phyloP scores from a whole-genome alignment of 345 rosid genomes.

The Citrus mangshanensis region DNA sequence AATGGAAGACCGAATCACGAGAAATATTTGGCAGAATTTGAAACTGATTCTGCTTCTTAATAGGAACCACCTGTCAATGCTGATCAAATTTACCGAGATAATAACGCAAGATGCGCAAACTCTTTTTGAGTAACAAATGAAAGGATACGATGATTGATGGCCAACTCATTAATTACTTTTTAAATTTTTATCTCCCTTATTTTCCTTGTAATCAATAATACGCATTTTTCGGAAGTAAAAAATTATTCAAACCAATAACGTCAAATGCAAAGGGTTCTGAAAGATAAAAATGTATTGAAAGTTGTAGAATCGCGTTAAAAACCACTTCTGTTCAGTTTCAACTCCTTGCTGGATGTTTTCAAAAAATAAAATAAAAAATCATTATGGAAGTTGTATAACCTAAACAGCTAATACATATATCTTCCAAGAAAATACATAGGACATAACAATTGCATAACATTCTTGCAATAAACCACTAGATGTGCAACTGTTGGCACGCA shows the following conservation, averaged over 20 bases:
- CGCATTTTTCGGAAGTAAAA: too few relatives aligned
- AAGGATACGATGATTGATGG: not conserved
- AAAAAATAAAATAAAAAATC: not conserved
- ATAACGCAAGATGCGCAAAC: not conserved
- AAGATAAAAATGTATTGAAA: too few relatives aligned
- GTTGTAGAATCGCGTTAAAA: too few relatives aligned
- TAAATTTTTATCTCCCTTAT: too few relatives aligned
- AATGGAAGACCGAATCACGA: not conserved
- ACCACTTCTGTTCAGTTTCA: not conserved
- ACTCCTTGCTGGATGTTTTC: not conserved
- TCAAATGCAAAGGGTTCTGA: not conserved
- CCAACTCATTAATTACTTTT: too few relatives aligned
- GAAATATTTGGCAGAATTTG: not conserved
- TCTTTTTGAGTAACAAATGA: not conserved
- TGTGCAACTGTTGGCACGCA: not conserved
- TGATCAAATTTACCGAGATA: not conserved
- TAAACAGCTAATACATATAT: not conserved
- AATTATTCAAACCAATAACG: too few relatives aligned
- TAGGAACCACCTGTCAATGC: not conserved
- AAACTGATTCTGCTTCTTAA: constrained; percentile 3
- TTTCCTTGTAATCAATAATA: too few relatives aligned
- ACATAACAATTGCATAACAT: not conserved
- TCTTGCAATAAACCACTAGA: not conserved
- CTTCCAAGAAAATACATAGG: not conserved
- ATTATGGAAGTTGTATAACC: not conserved